A percentile compares a stretch with the other conserved stretches of the same genome.
Conservation (phyloP, 73 alveolate genomes). For the Paramecium sexaurelia region DNA sequence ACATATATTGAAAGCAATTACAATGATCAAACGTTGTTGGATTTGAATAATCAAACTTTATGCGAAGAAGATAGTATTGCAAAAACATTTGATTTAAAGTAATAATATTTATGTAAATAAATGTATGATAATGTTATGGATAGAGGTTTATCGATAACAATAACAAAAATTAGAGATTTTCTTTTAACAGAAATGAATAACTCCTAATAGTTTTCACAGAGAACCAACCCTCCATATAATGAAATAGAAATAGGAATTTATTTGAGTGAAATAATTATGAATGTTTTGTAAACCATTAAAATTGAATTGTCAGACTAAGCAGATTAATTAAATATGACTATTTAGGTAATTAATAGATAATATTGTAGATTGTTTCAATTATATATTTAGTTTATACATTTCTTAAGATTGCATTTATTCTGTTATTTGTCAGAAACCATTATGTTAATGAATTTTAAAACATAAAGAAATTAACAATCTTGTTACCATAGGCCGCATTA, state of each 20-base stretch:
- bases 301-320: neutral
- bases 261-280: neutral
- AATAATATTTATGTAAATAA: neutral
- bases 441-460: neutral
- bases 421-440: neutral
- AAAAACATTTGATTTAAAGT: neutral
- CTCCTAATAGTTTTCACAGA: neutral
- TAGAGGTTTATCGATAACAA: neutral
- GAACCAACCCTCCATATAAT: neutral
- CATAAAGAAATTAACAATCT: neutral
- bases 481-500: conserved; percentile 24
- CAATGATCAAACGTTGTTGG: neutral
- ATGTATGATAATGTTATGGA: neutral
- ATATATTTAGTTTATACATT: neutral
- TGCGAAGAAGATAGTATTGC: neutral
- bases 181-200: neutral
- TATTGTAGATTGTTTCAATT: neutral
- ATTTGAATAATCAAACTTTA: neutral
- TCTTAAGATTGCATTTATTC: neutral
- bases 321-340: neutral
- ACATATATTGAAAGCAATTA: neutral
- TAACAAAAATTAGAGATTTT: neutral
- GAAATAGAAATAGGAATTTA: neutral
- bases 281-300: neutral
- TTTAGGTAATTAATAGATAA: neutral